These are phyloP conservation scores for Mycocentrospora acerina DNA, from an alignment of 2,329 filamentous ascomycete genomes.

Conservation along the genomic window DNA sequence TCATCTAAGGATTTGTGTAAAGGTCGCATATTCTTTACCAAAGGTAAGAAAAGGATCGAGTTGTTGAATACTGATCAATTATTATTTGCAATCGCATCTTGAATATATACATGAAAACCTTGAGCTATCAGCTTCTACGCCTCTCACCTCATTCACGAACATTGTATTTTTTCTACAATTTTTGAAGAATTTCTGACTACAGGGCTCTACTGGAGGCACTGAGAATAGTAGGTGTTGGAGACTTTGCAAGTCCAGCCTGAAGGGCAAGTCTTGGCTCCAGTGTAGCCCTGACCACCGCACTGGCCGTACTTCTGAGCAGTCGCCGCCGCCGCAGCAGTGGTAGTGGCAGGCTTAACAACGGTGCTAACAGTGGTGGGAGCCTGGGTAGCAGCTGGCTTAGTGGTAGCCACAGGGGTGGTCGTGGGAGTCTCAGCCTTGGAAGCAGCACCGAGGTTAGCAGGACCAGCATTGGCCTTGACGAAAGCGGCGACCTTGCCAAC, in stretches of 20 bases:
- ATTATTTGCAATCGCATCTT: too few species aligned
- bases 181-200: slow-evolving; percentile 2
- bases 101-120: too few species aligned
- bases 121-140: too few species aligned
- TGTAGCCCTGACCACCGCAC: slow-evolving; percentile 49
- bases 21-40: too few species aligned
- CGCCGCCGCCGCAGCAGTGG: slow-evolving; percentile 12
- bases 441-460: slow-evolving; percentile 15
- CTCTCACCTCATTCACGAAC: slow-evolving; percentile 1
- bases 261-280: slow-evolving; percentile 44
- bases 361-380: slow-evolving; percentile 25
- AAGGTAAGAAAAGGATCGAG: too few species aligned
- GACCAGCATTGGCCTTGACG: slow-evolving; percentile 16
- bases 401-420: slow-evolving; percentile 9
- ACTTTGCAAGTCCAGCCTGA: slow-evolving; percentile 43
- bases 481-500: slow-evolving; percentile 15
- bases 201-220: slow-evolving; percentile 39
- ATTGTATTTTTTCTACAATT: not conserved
- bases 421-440: slow-evolving; percentile 7
- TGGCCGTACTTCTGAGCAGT: slow-evolving; percentile 42
- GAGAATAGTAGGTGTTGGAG: slow-evolving; percentile 50
- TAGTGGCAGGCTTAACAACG: slow-evolving; percentile 17
- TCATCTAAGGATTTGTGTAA: too few species aligned
- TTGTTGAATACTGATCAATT: too few species aligned
- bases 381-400: slow-evolving; percentile 9